Evolutionary conservation across 176 grass and related monocot genomes (phyloP), one percentile per base, ranked within the genome.

Genomic region (Metroxylon sagu): DNA sequence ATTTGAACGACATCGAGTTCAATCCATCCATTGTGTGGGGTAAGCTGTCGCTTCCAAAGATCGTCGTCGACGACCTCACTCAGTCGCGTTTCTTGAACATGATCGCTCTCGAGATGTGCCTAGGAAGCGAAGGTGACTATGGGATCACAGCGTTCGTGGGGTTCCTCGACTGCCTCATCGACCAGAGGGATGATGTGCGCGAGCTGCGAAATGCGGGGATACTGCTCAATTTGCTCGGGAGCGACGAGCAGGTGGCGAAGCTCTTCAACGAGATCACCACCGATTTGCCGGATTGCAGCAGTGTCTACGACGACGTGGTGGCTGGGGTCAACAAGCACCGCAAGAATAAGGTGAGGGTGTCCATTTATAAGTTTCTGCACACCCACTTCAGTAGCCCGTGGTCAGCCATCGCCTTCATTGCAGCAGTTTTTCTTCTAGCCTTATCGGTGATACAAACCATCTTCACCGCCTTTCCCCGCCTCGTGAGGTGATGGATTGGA

Each of bases 241-340:
- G 58, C 58, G 58, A 60, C 17, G 28, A 39, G 58, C 58, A 39
- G 16, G 58, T 31, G 14, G 58, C 58, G 26, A 27, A 39, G 16
- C 16, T 60, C 16, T 60, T 60, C 58, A 60, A 60, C 16, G 58
- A 60, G 58, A 35, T 60, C 58, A 27, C 58, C 27, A 60, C 58
- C 16, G 26, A 60, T 16, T 6, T 60, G 16, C 58, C 58, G 5
- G 58, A 60, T 28, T 28, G 18, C 26, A 4, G n/a, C 26, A 4
- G 8, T 14, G 58, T 27, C 14, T 60, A 60, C 28, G 8, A 1
- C 27, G 0, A 10, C 2, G 58, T 60, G 25, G 3, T 60, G 58
- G 7, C 8, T 2, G 10, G 10, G 35, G 12, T 43, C 7, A 0
- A 10, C 7, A 0, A 43, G 8, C 35, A 43, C 28, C 3, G 6